These are phyloP conservation scores for Phytophthora uliginosa DNA, from an alignment of 352 stramenopile genomes.

Conservation along the genomic window DNA sequence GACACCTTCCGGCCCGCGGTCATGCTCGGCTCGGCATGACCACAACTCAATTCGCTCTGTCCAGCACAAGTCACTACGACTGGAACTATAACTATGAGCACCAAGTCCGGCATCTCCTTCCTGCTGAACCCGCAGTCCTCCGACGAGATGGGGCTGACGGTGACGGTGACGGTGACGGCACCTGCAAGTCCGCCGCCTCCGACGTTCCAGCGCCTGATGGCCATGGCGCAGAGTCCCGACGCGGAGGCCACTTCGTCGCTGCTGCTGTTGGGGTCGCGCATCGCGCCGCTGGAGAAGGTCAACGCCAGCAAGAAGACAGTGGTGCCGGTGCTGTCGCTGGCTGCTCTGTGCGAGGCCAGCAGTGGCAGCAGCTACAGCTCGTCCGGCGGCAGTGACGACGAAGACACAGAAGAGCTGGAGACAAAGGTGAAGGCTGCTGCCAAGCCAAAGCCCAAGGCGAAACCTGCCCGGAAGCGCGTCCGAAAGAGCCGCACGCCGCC, in stretches of 20 bases:
- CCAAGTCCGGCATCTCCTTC: slow-evolving; percentile 49
- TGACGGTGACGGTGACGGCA: slow-evolving; percentile 5
- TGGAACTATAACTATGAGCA: slow-evolving; percentile 27
- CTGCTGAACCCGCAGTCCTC: slow-evolving; percentile 43
- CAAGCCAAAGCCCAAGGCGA: slow-evolving; percentile 16
- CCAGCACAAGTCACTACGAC: background rate
- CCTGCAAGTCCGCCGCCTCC: slow-evolving; percentile 21
- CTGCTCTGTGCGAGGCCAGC: slow-evolving; percentile 24
- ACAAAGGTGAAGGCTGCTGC: background rate
- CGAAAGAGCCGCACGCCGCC: slow-evolving; percentile 60
- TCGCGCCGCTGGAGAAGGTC: slow-evolving; percentile 41
- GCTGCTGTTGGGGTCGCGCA: slow-evolving; percentile 39
- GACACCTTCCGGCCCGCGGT: slow-evolving; percentile 12
- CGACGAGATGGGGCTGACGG: background rate
- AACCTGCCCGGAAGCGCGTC: slow-evolving; percentile 23
- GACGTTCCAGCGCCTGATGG: slow-evolving; percentile 27
- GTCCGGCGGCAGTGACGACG: slow-evolving; percentile 22
- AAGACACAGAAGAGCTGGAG: background rate
- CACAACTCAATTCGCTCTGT: slow-evolving; percentile 23
- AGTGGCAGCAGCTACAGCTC: slow-evolving; percentile 29
- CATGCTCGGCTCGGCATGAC: slow-evolving; percentile 4
- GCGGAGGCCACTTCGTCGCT: slow-evolving; percentile 19
- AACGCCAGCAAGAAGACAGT: slow-evolving; percentile 15
- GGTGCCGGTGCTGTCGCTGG: slow-evolving; percentile 13
- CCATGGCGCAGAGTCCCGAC: slow-evolving; percentile 21